Percentiles rank a stretch among this genome's conserved stretches.
phyloP scores from a whole-genome alignment of 106 monocot species.

The Dioscorea dumetorum region DNA sequence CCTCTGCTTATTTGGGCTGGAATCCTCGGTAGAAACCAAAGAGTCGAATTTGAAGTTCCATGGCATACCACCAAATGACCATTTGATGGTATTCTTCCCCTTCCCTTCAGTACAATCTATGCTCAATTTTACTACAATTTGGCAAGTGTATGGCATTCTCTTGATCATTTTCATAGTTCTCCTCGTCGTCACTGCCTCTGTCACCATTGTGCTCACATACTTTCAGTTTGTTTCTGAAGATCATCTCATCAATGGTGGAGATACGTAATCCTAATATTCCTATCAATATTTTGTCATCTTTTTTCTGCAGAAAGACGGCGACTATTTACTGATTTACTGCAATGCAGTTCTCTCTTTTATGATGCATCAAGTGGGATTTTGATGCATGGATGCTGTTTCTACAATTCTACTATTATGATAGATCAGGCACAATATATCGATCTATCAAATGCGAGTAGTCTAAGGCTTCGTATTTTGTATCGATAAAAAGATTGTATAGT shows the following conservation, averaged over 20 bases:
- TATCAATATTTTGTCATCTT: no score
- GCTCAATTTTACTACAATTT: constrained; percentile 58
- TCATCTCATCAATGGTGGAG: constrained; percentile 48
- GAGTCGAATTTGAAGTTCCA: constrained; percentile 49
- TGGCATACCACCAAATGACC: constrained; percentile 59
- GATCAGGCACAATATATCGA: constrained; percentile 46
- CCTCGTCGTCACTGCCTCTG: constrained; percentile 47
- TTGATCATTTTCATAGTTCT: constrained; percentile 64
- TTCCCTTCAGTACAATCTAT: constrained; percentile 61
- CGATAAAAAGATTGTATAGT: no score
- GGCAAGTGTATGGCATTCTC: constrained; percentile 43
- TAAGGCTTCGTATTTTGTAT: no score
- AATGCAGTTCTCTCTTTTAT: constrained; percentile 36
- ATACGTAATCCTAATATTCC: constrained; percentile 1
- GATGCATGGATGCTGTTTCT: constrained; percentile 39
- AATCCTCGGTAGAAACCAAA: constrained; percentile 50
- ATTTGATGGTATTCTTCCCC: no score
- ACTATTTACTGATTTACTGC: no score
- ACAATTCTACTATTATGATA: constrained; percentile 43
- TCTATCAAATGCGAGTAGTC: no score
- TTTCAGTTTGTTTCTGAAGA: constrained; percentile 53
- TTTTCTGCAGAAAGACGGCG: no score
- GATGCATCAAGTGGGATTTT: constrained; percentile 48
- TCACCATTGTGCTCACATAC: no score
- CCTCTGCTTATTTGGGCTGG: constrained; percentile 61